phyloP scores from a whole-genome alignment of 2,329 filamentous ascomycete species.

The Ascochyta pisi region DNA sequence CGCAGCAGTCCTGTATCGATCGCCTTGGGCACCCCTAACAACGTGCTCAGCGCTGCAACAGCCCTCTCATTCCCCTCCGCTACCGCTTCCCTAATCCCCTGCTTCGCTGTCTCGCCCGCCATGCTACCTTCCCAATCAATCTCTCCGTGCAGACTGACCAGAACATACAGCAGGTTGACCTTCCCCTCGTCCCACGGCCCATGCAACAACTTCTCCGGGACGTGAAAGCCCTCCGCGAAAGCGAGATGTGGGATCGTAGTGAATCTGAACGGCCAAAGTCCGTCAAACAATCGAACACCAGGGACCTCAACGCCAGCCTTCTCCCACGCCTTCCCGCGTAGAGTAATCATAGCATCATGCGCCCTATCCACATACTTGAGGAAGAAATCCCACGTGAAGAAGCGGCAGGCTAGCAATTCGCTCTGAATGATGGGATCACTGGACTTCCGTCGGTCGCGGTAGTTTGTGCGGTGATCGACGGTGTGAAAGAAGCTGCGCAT shows the following conservation, averaged over 20 bases:
- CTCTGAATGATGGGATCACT: slow-evolving; percentile 36
- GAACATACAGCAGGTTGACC: slow-evolving; percentile 40
- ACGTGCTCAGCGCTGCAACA: slow-evolving; percentile 43
- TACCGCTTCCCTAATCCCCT: slow-evolving; percentile 40
- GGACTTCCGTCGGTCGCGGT: slow-evolving; percentile 28
- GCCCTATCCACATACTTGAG: slow-evolving; percentile 41
- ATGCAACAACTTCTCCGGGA: slow-evolving; percentile 48
- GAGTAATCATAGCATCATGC: slow-evolving; percentile 35
- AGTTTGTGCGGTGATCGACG: slow-evolving; percentile 38
- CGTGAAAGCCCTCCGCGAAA: slow-evolving; percentile 39
- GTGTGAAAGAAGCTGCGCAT: slow-evolving; percentile 45
- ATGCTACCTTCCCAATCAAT: slow-evolving; percentile 46
- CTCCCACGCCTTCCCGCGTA: slow-evolving; percentile 42
- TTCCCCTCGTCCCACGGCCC: slow-evolving; percentile 44
- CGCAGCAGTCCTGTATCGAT: slow-evolving; percentile 40
- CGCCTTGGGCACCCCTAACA: slow-evolving; percentile 39
- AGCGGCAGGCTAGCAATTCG: slow-evolving; percentile 38
- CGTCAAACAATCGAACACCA: slow-evolving; percentile 33
- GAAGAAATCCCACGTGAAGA: slow-evolving; percentile 49
- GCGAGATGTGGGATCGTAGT: slow-evolving; percentile 40
- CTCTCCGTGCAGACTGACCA: slow-evolving; percentile 43
- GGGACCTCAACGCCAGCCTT: slow-evolving; percentile 35
- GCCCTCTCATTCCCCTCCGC: slow-evolving; percentile 36
- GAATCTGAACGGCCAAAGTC: slow-evolving; percentile 41
- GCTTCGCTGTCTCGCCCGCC: slow-evolving; percentile 44